Percentiles rank a stretch among this genome's conserved stretches.
Evolutionary conservation across 805 yeast species (phyloP).

Genomic region (Lachancea dasiensis): DNA sequence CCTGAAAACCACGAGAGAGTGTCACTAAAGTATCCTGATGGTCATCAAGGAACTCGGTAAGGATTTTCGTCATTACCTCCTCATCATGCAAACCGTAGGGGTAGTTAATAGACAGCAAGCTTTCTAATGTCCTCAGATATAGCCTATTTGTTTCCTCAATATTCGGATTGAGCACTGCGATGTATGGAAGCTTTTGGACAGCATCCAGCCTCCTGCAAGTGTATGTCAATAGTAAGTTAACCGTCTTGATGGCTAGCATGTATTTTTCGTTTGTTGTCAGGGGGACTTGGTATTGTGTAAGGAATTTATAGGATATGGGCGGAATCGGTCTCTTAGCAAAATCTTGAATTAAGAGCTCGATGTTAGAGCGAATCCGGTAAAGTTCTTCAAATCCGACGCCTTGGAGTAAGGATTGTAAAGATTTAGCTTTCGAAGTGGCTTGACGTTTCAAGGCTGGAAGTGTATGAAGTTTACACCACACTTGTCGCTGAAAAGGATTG

Average conservation of each 20-base stretch:
- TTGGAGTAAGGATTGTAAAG: conserved; percentile 9
- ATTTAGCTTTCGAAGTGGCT: neutral
- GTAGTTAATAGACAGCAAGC: conserved; percentile 38
- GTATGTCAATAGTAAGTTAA: conserved; percentile 49
- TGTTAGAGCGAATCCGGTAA: conserved; percentile 50
- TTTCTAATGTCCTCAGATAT: conserved; percentile 63
- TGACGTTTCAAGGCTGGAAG: neutral
- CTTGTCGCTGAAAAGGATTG: no score
- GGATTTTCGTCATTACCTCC: conserved; percentile 43
- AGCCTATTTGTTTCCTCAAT: conserved; percentile 70
- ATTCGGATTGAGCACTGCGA: conserved; percentile 81
- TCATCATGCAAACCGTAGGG: conserved; percentile 50
- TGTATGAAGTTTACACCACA: neutral
- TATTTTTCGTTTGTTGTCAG: conserved; percentile 29
- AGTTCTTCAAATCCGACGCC: conserved; percentile 40
- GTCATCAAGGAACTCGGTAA: conserved; percentile 56
- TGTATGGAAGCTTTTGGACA: conserved; percentile 71
- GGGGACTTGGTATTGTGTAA: conserved; percentile 38
- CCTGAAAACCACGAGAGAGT: conserved; percentile 76
- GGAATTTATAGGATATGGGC: conserved; percentile 44
- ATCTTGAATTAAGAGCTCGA: conserved; percentile 53
- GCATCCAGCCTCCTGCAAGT: conserved; percentile 68
- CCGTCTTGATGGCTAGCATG: conserved; percentile 47
- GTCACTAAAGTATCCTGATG: conserved; percentile 83
- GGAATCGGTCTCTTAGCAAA: conserved; percentile 50